These are phyloP conservation scores for Geranium rotundifolium DNA, from an alignment of 345 rosid species.

Conservation along the genomic window DNA sequence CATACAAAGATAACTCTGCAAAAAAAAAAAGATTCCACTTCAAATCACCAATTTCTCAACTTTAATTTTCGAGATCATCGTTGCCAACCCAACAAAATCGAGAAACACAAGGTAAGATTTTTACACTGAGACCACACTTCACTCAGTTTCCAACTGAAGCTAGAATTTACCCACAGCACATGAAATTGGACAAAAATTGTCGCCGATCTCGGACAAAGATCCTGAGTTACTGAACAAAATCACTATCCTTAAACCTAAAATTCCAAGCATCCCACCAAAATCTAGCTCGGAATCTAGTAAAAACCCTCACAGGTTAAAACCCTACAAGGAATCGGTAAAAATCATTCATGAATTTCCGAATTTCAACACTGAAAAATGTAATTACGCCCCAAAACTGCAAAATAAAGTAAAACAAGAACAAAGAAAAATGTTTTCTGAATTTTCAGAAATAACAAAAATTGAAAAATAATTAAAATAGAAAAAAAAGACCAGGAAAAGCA, in stretches of 20 bases:
- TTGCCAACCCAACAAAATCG: not conserved
- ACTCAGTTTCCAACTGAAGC: not conserved
- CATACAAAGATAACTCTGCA: not conserved
- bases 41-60: not conserved
- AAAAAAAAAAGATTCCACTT: not conserved
- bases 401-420: not conserved
- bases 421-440: conserved; percentile 1
- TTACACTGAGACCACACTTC: not conserved
- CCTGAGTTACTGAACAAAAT: not conserved
- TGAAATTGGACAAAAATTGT: not conserved
- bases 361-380: not conserved
- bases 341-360: not conserved
- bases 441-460: conserved; percentile 7
- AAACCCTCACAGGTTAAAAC: not conserved
- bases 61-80: not conserved
- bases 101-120: not conserved
- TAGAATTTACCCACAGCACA: not conserved
- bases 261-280: not conserved
- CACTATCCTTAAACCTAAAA: not conserved
- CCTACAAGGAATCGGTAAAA: not conserved
- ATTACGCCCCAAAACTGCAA: conserved; percentile 1
- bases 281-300: not conserved
- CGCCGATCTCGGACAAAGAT: not conserved
- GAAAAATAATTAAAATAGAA: not conserved
- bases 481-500: conserved; percentile 3